Evolutionary conservation across 495 filamentous ascomycete genomes (phyloP).

Genomic region (Corynascus novoguineensis): DNA sequence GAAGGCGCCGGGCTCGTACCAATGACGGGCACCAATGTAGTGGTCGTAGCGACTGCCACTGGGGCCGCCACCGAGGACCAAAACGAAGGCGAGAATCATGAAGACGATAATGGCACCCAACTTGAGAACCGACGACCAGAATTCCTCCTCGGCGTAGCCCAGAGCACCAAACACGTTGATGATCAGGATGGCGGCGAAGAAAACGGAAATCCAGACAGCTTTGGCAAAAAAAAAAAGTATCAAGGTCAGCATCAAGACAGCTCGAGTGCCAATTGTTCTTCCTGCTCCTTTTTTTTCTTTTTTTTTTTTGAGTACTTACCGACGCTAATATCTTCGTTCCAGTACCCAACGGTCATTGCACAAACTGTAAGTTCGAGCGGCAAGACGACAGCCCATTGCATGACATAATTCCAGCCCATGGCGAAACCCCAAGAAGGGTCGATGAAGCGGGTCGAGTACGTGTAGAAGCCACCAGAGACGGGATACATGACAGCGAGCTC

Average conservation of each 20-base stretch:
- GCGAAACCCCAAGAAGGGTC: constrained; percentile 79
- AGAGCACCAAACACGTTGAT: constrained; percentile 68
- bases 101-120: constrained; percentile 57
- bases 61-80: constrained; percentile 63
- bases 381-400: constrained; percentile 57
- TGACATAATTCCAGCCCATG: constrained; percentile 76
- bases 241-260: background rate
- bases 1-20: constrained; percentile 68
- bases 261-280: background rate
- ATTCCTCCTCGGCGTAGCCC: constrained; percentile 67
- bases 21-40: constrained; percentile 59
- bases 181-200: constrained; percentile 48
- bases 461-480: constrained; percentile 52
- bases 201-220: constrained; percentile 61
- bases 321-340: constrained; percentile 45
- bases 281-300: too few species aligned
- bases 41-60: constrained; percentile 40
- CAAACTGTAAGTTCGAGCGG: constrained; percentile 53
- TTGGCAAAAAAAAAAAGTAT: too few species aligned
- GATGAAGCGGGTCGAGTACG: constrained; percentile 69
- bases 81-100: constrained; percentile 50
- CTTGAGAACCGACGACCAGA: constrained; percentile 50
- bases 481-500: constrained; percentile 71
- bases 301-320: constrained; percentile 34
- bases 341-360: constrained; percentile 52